These are phyloP conservation scores for Magnaporthiopsis poae DNA, from an alignment of 2,329 filamentous ascomycete species.

Conservation along the genomic window DNA sequence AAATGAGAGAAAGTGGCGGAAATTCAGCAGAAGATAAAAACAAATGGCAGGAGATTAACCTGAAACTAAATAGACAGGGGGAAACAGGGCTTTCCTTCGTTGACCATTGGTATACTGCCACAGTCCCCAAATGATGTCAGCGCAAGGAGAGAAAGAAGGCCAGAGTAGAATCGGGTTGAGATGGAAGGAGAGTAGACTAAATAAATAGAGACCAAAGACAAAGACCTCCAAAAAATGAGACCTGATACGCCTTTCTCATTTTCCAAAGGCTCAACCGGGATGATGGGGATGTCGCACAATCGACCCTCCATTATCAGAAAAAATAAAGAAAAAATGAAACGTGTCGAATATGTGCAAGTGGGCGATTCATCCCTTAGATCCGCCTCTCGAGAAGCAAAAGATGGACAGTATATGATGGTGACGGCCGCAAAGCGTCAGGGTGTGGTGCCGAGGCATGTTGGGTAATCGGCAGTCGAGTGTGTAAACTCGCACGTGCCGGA, in stretches of 20 bases:
- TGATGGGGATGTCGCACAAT: background rate
- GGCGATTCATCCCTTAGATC: background rate
- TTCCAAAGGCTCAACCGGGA: background rate
- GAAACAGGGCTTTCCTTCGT: background rate
- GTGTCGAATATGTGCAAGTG: background rate
- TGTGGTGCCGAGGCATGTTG: background rate
- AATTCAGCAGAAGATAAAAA: background rate
- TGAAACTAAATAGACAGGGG: background rate
- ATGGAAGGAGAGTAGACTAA: background rate
- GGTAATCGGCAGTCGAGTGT: background rate
- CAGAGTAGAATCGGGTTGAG: background rate
- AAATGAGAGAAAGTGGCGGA: slow-evolving; percentile 9
- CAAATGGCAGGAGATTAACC: background rate
- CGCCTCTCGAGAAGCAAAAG: background rate
- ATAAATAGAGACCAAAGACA: background rate
- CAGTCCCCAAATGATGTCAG: too few species aligned
- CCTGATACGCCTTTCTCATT: background rate
- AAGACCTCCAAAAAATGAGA: background rate
- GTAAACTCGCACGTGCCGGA: background rate
- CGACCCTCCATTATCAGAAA: too few species aligned
- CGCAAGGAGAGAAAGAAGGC: background rate
- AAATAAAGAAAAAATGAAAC: too few species aligned
- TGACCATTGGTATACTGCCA: too few species aligned
- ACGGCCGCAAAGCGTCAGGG: background rate
- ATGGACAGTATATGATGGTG: background rate